A percentile compares a stretch with the other conserved stretches of the same genome.
These are phyloP conservation scores for Aleurites moluccanus DNA, from an alignment of 441 rosid genomes.

Conservation along the genomic window DNA sequence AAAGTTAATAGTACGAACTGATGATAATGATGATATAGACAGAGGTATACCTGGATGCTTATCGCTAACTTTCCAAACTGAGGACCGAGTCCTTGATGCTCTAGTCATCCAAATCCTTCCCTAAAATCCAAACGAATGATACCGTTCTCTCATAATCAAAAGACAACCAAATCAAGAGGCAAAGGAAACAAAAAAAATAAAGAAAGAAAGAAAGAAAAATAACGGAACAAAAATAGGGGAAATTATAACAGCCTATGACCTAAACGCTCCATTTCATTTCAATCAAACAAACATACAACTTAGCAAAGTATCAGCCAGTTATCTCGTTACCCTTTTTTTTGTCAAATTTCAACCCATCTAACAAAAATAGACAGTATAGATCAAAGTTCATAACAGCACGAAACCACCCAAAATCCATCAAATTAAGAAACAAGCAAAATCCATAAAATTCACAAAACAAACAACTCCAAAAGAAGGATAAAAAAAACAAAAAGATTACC, in stretches of 20 bases:
- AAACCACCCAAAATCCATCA: background rate
- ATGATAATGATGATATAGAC: background rate
- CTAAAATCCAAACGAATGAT: constrained; percentile 34
- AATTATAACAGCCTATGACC: too few species aligned
- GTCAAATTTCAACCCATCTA: background rate
- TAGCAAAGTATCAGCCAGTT: background rate
- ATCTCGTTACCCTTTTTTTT: too few species aligned
- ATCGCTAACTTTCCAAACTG: constrained; percentile 81
- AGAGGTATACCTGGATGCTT: constrained; percentile 74
- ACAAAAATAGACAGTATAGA: background rate
- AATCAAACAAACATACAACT: background rate
- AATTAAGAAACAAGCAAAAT: constrained; percentile 6
- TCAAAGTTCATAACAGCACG: background rate
- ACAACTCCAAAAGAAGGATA: constrained; percentile 13
- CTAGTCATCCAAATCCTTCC: constrained; percentile 89
- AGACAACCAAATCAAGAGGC: background rate
- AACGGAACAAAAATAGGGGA: background rate
- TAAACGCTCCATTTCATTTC: background rate
- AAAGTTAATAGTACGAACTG: background rate
- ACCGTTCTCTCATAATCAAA: too few species aligned
- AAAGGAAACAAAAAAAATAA: background rate
- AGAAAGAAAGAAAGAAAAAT: too few species aligned
- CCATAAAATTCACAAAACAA: background rate
- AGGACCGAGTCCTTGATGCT: constrained; percentile 73
- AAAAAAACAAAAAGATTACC: constrained; percentile 33